Percentiles rank a stretch among this genome's conserved stretches.
Evolutionary conservation across 2,329 filamentous ascomycete genomes (phyloP).

Genomic region (Hymenoscyphus albidus): DNA sequence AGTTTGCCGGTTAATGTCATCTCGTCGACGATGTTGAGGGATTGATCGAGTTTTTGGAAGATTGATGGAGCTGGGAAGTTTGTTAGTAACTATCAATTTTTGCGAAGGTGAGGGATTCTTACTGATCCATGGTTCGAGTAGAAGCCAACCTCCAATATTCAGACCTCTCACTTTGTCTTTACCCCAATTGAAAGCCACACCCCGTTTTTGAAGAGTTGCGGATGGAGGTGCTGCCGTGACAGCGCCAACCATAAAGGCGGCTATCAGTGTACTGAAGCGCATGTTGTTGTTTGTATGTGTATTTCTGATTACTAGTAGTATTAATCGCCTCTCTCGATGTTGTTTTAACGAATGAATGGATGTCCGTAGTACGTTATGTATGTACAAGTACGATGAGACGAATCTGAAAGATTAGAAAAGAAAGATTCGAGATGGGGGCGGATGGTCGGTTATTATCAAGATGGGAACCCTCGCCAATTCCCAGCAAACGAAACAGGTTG

Average conservation of each 20-base stretch:
- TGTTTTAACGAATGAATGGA: not conserved
- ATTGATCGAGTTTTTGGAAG: constrained; percentile 40
- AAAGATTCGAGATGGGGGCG: not conserved
- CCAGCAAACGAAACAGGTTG: not conserved
- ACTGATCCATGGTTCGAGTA: constrained; percentile 16
- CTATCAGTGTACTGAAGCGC: constrained; percentile 5
- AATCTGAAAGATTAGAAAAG: not conserved
- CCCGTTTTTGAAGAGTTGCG: constrained; percentile 6
- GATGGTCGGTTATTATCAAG: not conserved
- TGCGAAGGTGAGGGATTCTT: not conserved
- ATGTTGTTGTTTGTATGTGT: constrained; percentile 1
- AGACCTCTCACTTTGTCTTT: constrained; percentile 43
- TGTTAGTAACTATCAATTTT: not conserved
- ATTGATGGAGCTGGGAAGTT: constrained; percentile 44
- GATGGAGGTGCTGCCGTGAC: constrained; percentile 6
- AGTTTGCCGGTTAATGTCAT: constrained; percentile 41
- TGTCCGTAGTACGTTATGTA: not conserved
- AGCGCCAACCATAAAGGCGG: constrained; percentile 6
- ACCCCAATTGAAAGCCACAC: constrained; percentile 44
- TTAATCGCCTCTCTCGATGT: no score
- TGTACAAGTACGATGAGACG: not conserved
- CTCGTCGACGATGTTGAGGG: constrained; percentile 34
- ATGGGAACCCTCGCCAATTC: not conserved
- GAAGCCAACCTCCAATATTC: constrained; percentile 39
- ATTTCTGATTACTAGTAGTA: not conserved